phyloP scores from a whole-genome alignment of 129 eudicot genomes.

The Cynara cardunculus region DNA sequence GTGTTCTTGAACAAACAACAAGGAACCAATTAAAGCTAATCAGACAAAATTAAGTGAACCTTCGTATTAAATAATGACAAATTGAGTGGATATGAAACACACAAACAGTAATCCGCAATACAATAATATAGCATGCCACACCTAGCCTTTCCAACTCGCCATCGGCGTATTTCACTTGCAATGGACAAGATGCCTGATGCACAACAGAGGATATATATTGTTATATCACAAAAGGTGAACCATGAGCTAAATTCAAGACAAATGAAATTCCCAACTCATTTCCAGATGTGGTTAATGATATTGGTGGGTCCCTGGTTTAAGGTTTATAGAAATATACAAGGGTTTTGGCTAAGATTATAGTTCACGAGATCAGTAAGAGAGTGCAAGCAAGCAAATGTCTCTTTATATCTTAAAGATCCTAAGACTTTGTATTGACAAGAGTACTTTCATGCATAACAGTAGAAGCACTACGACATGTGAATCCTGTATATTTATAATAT shows the following conservation, averaged over 20 bases:
- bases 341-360: background rate
- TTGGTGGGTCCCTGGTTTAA: background rate
- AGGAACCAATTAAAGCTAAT: background rate
- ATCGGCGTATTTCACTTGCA: constrained; percentile 99
- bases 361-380: background rate
- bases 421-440: background rate
- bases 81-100: background rate
- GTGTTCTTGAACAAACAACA: constrained; percentile 58
- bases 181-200: constrained; percentile 90
- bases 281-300: background rate
- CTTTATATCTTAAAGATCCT: background rate
- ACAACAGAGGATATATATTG: constrained; percentile 32
- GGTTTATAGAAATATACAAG: background rate
- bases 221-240: constrained; percentile 21
- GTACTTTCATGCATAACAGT: background rate
- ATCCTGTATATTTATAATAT: background rate
- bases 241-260: background rate
- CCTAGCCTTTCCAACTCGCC: constrained; percentile 99
- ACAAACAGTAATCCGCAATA: background rate
- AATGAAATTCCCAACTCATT: background rate
- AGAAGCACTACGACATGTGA: background rate
- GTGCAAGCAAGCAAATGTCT: background rate
- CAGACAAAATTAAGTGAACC: constrained; percentile 16
- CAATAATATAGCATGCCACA: constrained; percentile 29
- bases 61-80: background rate